A percentile compares a stretch with the other conserved stretches of the same genome.
phyloP scores from a whole-genome alignment of 1,284 basidiomycete species.

The Agaricales sp. region DNA sequence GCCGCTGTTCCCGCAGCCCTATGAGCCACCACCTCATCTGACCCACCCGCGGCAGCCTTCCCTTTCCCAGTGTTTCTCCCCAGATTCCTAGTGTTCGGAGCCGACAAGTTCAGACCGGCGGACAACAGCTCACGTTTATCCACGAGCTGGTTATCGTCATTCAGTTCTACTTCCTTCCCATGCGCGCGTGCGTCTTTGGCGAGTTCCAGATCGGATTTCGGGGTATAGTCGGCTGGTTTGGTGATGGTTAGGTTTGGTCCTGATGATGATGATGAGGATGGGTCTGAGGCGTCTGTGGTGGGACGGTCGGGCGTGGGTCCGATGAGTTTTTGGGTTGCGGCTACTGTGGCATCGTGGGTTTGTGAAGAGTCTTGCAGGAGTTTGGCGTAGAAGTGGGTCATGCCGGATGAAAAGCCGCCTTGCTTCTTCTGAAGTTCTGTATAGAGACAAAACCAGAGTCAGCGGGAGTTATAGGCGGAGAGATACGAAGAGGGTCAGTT shows the following conservation, averaged over 20 bases:
- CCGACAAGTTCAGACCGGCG: constrained; percentile 87
- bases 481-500: constrained; percentile 3
- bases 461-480: constrained; percentile 6
- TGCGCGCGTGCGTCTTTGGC: constrained; percentile 57
- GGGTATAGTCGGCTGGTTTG: constrained; percentile 46
- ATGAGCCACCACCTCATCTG: constrained; percentile 33
- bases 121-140: constrained; percentile 90
- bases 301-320: constrained; percentile 38
- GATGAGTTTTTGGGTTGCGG: constrained; percentile 54
- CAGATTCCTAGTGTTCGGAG: constrained; percentile 63
- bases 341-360: constrained; percentile 76
- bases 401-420: constrained; percentile 49
- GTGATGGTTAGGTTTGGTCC: constrained; percentile 62
- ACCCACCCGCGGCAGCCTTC: constrained; percentile 18
- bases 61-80: constrained; percentile 24
- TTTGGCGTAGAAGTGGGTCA: constrained; percentile 82
- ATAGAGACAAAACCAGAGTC: constrained; percentile 5
- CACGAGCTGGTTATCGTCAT: constrained; percentile 96
- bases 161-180: constrained; percentile 88
- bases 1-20: constrained; percentile 77
- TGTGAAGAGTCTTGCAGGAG: constrained; percentile 76
- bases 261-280: neutral
- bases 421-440: constrained; percentile 60
- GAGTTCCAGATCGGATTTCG: constrained; percentile 60
- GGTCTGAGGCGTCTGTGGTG: constrained; percentile 5